Base-by-base conservation (phyloP, 176 grass and related monocot genomes). In the Eremochloa ophiuroides region DNA sequence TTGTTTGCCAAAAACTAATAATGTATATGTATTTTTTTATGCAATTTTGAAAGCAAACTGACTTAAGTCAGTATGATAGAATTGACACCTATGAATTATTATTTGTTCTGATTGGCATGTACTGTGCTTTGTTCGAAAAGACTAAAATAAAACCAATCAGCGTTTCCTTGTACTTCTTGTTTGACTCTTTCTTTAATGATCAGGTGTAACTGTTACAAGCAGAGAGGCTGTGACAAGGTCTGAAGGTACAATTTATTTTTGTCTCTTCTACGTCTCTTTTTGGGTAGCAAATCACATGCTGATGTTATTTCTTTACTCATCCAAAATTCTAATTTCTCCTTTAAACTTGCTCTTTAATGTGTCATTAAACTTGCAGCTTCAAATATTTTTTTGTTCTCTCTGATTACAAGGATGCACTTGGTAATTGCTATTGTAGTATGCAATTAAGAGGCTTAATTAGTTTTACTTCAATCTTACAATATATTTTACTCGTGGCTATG, bases 171-270 rank as follows among this genome's bases (percentile, higher is more conserved):
- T 39, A 23, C 71, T 50, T 83, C 4, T 64, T 68, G 62, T 80
- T 51, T 73, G 31, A 85, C 68, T 68, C 11, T 83, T 85, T 77
- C 50, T 82, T 46, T 46, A 29, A 80, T 91, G 64, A 3, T 33
- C 87, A 97, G 94, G 94, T 84, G 88, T 86, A 86, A 86, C 88
- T 69, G 87, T 75, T 86, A 62, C 79, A 55, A 84, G 71, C 75
- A 90, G 81, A 86, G 89, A 94, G 86, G n/a, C 68, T 75, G 53
- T 97, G 17, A 90, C 79, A 68, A 90, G 82, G 55, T 56, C 60
- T 31, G 91, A 88, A 97, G 94, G 94, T 97, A 87, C 15, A 60
- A 0, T 66, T 6, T 28, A 7, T 27, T 26, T 83, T 51, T 35
- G 17, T 59, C 66, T 83, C 66, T 60, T 15, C 0, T 53, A 40